phyloP scores from a whole-genome alignment of 1,139 yeast species.

The Yamadazyma sp. region DNA sequence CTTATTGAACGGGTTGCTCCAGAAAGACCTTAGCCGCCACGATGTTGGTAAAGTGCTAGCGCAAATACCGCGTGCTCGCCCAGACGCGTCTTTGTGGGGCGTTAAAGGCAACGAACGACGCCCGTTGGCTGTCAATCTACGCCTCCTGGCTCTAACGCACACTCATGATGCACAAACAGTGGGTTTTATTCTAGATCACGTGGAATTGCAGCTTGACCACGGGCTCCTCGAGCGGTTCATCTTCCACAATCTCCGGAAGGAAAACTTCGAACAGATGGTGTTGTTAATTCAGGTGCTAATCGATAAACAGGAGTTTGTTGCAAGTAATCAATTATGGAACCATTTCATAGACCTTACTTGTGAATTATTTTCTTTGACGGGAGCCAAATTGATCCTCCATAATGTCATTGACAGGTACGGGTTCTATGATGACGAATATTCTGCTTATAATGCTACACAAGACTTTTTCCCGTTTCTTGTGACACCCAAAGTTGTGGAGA shows the following conservation, averaged over 20 bases:
- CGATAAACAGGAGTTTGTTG: conserved; percentile 13
- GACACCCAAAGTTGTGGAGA: conserved; percentile 24
- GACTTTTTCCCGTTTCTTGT: conserved; percentile 32
- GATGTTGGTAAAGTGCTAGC: not conserved
- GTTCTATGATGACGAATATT: conserved; percentile 19
- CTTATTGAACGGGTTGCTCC: too few species aligned
- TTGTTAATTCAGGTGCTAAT: conserved; percentile 26
- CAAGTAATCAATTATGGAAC: conserved; percentile 42
- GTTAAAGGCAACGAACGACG: too few species aligned
- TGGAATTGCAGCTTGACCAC: conserved; percentile 7
- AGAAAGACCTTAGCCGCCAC: not conserved
- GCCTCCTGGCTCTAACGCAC: conserved; percentile 6
- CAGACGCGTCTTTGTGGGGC: not conserved
- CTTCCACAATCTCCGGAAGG: conserved; percentile 7
- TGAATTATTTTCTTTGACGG: conserved; percentile 26
- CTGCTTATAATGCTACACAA: conserved; percentile 16
- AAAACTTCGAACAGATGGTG: conserved; percentile 22
- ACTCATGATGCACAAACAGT: conserved; percentile 1
- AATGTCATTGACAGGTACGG: conserved; percentile 30
- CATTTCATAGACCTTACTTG: conserved; percentile 25
- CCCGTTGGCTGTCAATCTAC: conserved; percentile 3
- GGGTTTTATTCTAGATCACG: conserved; percentile 7
- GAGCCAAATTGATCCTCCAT: conserved; percentile 38
- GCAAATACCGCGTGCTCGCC: too few species aligned
- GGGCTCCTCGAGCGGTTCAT: conserved; percentile 21